Evolutionary conservation across 192 early-diverging fungal genomes (phyloP).

Genomic region (Gamsiella multidivaricata): DNA sequence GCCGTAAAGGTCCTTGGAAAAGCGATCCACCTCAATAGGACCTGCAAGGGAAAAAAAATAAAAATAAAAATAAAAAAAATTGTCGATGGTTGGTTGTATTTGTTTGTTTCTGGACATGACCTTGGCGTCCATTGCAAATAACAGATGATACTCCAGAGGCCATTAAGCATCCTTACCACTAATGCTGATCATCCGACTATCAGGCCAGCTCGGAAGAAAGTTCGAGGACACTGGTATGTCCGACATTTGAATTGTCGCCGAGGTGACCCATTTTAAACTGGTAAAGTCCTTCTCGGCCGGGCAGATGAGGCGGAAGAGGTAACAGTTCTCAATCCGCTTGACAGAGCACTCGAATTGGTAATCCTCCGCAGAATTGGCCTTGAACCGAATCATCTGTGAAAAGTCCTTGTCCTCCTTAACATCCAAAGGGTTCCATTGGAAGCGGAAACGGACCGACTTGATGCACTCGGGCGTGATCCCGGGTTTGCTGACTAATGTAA

Average conservation of each 20-base stretch:
- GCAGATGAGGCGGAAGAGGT: background rate
- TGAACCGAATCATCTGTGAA: background rate
- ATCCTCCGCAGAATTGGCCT: background rate
- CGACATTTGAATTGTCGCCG: background rate
- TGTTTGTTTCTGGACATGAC: too few species aligned
- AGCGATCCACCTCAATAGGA: background rate
- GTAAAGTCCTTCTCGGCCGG: background rate
- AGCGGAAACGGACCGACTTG: conserved; percentile 11
- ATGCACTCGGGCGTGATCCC: background rate
- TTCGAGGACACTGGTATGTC: background rate
- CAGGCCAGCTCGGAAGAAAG: background rate
- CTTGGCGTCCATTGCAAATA: too few species aligned
- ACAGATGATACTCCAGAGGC: background rate
- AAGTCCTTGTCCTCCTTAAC: background rate
- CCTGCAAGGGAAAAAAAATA: background rate
- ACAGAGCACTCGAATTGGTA: conserved; percentile 4
- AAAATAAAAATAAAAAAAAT: background rate
- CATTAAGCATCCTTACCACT: conserved; percentile 3
- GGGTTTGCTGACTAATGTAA: background rate
- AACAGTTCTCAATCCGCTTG: conserved; percentile 9
- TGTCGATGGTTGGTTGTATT: too few species aligned
- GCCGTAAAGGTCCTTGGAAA: background rate
- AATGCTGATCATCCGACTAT: conserved; percentile 11
- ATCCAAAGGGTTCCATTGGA: conserved; percentile 5
- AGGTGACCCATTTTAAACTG: conserved; percentile 1